These are phyloP conservation scores for Herpetomonas tarakana DNA, from an alignment of 208 protist species.

Conservation along the genomic window DNA sequence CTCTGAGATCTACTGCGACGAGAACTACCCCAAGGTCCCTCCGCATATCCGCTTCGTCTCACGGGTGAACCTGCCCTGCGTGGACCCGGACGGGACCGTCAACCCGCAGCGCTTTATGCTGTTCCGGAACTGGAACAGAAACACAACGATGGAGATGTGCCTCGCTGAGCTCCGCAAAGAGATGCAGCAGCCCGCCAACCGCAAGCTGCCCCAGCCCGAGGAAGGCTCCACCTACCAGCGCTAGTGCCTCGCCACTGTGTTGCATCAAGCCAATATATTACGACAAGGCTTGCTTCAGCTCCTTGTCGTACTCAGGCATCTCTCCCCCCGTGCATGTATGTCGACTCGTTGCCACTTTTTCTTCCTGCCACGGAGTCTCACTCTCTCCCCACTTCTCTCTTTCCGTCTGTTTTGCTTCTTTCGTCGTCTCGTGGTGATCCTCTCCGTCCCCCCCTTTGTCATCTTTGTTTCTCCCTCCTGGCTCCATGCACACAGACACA, in stretches of 20 bases:
- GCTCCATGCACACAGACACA: neutral
- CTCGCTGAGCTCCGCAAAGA: constrained; percentile 83
- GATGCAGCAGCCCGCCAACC: constrained; percentile 78
- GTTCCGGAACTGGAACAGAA: constrained; percentile 79
- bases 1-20: constrained; percentile 87
- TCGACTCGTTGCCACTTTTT: neutral
- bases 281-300: too few species aligned
- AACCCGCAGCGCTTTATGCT: constrained; percentile 63
- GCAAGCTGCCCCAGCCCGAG: constrained; percentile 81
- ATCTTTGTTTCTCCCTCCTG: constrained; percentile 4
- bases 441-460: too few species aligned
- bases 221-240: constrained; percentile 66
- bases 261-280: neutral
- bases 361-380: neutral
- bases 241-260: too few species aligned
- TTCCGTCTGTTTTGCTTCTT: constrained; percentile 5
- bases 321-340: too few species aligned
- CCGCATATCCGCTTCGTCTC: constrained; percentile 83
- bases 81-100: constrained; percentile 74
- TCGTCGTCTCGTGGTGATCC: too few species aligned
- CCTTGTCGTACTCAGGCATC: neutral
- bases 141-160: constrained; percentile 86
- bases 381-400: neutral
- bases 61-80: constrained; percentile 85
- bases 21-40: constrained; percentile 84